phyloP scores from a whole-genome alignment of 441 rosid genomes.

The Syzygium syzygioides region DNA sequence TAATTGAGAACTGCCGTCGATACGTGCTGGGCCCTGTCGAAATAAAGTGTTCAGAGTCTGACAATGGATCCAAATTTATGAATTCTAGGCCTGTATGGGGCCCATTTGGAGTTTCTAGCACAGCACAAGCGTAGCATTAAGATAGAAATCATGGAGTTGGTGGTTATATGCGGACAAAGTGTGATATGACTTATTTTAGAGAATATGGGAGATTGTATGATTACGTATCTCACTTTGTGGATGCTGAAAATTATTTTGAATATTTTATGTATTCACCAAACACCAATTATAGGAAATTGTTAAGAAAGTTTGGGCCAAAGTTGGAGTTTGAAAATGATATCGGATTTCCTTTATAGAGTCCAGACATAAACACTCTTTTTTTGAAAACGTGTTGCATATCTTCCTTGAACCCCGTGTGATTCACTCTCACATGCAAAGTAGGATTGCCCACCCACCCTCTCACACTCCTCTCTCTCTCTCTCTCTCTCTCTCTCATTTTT shows the following conservation, averaged over 20 bases:
- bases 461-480: too few relatives aligned
- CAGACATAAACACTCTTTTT: neutral
- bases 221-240: neutral
- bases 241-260: neutral
- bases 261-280: neutral
- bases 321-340: neutral
- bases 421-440: neutral
- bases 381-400: neutral
- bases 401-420: neutral
- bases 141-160: neutral
- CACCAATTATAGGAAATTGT: neutral
- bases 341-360: neutral
- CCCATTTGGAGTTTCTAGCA: neutral
- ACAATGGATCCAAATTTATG: neutral
- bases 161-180: neutral
- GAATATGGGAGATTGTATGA: neutral
- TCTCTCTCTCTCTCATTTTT: neutral
- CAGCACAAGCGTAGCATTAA: neutral
- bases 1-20: neutral
- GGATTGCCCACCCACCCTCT: neutral
- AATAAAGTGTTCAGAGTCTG: neutral
- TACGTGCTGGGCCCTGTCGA: neutral
- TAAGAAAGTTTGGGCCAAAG: neutral
- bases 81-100: neutral
- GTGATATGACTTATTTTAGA: neutral